Conservation (phyloP, 148 eudicot species). For the Cornus controversa region DNA sequence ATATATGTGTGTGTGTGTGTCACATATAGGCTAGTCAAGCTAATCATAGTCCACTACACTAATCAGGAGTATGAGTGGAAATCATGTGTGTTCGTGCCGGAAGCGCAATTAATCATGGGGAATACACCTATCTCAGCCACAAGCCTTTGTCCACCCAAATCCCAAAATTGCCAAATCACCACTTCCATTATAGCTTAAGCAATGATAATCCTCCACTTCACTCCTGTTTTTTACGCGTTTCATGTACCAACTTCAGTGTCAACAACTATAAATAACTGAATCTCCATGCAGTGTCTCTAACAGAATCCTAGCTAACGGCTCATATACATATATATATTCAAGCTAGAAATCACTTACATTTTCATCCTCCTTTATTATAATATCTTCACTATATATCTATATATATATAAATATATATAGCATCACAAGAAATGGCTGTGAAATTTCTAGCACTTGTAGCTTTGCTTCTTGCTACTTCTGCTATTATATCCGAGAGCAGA, state of each 20-base stretch:
- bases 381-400: no score
- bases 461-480: slow-evolving; percentile 16
- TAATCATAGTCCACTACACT: no score
- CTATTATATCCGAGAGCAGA: slow-evolving; percentile 38
- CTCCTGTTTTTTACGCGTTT: neutral
- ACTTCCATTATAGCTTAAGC: slow-evolving; percentile 6
- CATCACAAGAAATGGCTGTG: slow-evolving; percentile 21
- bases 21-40: no score
- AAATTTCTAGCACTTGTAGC: slow-evolving; percentile 20
- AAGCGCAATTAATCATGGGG: neutral
- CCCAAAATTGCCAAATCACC: slow-evolving; percentile 9
- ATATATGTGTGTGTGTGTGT: no score
- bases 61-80: no score
- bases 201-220: neutral
- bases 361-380: neutral
- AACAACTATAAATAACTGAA: slow-evolving; percentile 21
- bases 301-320: neutral
- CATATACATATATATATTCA: neutral
- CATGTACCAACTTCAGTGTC: neutral
- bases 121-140: neutral
- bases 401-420: no score
- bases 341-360: neutral
- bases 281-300: neutral
- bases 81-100: neutral
- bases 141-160: neutral